phyloP scores from a whole-genome alignment of 306 rosid species.

The Quercus aquifolioides region DNA sequence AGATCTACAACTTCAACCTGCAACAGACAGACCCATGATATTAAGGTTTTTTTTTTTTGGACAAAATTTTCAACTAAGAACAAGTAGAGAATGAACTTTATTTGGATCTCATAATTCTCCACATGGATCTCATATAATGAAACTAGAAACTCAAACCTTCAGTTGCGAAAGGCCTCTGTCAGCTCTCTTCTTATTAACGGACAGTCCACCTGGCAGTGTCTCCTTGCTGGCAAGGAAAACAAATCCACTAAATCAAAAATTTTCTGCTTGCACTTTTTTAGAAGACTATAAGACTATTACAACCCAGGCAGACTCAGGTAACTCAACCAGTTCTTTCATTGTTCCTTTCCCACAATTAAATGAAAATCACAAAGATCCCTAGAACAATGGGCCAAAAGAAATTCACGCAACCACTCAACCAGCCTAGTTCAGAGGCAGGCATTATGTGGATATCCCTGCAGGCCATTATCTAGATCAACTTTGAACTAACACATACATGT shows the following conservation, averaged over 20 bases:
- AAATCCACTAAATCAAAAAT: constrained; percentile 17
- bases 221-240: constrained; percentile 67
- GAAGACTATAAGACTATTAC: neutral
- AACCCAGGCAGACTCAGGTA: too few relatives aligned
- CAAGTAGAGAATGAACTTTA: neutral
- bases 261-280: neutral
- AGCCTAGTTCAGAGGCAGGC: constrained; percentile 14
- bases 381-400: neutral
- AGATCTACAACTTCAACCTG: constrained; percentile 97
- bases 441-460: neutral
- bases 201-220: constrained; percentile 86
- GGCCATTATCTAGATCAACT: neutral
- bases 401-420: neutral
- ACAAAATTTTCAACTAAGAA: neutral
- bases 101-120: neutral
- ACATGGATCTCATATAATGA: neutral
- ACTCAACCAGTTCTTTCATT: neutral
- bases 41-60: neutral
- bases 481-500: neutral
- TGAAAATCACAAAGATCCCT: constrained; percentile 11
- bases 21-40: constrained; percentile 25
- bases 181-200: constrained; percentile 78
- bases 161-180: constrained; percentile 72
- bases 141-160: constrained; percentile 54
- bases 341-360: neutral